Evolutionary conservation across 177 flowering plant species (phyloP), one percentile per base, ranked within the genome.

Genomic region (Vitis hybrid): DNA sequence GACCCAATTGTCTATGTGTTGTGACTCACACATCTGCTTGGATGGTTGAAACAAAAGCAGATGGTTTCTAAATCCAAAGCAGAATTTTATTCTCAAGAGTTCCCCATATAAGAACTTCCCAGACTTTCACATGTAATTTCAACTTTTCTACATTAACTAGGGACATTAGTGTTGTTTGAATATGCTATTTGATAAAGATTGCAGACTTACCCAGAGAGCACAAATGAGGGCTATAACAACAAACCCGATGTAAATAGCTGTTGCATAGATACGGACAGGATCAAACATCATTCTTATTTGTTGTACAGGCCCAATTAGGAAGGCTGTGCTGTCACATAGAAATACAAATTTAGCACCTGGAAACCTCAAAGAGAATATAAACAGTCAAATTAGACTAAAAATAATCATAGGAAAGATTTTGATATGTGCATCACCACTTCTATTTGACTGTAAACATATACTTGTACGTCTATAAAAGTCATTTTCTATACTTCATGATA

Each of bases 251-350:
- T 94, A 95, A 64, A 92, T 85, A 33, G 88, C 83, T 38, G 97
- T 87, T 58, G 98, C 97, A 85, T 78, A 85, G 50, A 89, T 13
- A 19, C 98, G 95, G 59, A 79, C 87, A 57, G 92, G 80, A 77
- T 95, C 98, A 89, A 95, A 72, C 99, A 95, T 95, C 99, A 94
- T 92, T 65, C 84, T 74, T 63, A 85, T 13, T 77, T 95, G 98
- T 71, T 85, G 88, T 59, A 20, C 80, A 54, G 88, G 87, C 64
- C 99, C 98, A 73, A 90, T 82, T 73, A 95, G 88, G 73, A 95
- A 90, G 66, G 90, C 92, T 87, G 99, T 94, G 87, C 99, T 93
- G 99, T 82, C 87, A 87, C 70, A 85, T 17, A 61, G 64, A 70
- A 69, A 44, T 14, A 31, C 55, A 72, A 63, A 17, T 58, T 71